Percentiles rank a stretch among this genome's conserved stretches.
Evolutionary conservation across 257 asterid species (phyloP).

Genomic region (Gentiana straminea): DNA sequence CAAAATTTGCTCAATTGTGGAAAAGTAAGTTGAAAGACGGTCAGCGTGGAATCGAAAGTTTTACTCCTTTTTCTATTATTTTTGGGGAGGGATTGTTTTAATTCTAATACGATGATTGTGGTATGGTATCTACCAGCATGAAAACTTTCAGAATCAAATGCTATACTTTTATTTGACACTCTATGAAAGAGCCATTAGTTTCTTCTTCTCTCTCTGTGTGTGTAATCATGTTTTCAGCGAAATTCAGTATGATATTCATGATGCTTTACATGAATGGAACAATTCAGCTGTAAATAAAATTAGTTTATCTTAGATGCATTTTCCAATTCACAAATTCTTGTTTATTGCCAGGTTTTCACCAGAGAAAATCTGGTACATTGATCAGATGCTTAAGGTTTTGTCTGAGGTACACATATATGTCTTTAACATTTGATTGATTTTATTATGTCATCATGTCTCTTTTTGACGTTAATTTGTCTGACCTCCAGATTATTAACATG

Average conservation of each 20-base stretch:
- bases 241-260: neutral
- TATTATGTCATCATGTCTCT: no score
- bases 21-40: conserved; percentile 60
- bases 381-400: conserved; percentile 93
- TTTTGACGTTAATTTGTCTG: no score
- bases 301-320: conserved; percentile 17
- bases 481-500: no score
- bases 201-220: no score
- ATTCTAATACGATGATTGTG: neutral
- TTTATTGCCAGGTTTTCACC: conserved; percentile 71
- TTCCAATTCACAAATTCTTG: conserved; percentile 19
- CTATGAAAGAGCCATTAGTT: no score
- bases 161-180: no score
- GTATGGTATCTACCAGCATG: no score
- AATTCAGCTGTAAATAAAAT: neutral
- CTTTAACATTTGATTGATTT: neutral
- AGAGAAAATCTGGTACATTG: conserved; percentile 88
- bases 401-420: conserved; percentile 49
- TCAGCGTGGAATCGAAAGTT: neutral
- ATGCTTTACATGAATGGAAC: conserved; percentile 3
- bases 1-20: conserved; percentile 91
- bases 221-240: no score
- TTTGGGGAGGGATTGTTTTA: conserved; percentile 1
- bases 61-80: conserved; percentile 1
- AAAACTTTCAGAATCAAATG: no score